Conservation (phyloP, 176 grass and related monocot species). For the Saccharum officinarum region DNA sequence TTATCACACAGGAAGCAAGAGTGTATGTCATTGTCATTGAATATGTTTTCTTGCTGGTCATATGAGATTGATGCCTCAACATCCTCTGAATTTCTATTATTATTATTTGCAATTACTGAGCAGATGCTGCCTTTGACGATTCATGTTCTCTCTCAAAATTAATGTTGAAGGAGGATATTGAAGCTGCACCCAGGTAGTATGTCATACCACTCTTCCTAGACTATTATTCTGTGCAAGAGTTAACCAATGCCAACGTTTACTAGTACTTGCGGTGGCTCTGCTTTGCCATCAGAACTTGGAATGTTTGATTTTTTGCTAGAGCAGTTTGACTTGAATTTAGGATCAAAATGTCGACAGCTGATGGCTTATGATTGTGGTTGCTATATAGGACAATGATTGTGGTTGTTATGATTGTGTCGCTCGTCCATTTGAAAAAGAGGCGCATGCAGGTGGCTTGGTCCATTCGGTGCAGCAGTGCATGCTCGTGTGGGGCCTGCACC, state of each 20-base stretch:
- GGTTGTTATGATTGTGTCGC: too few relatives aligned
- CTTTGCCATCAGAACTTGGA: background rate
- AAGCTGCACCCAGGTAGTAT: conserved; percentile 38
- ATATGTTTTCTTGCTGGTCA: background rate
- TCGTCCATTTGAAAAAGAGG: too few relatives aligned
- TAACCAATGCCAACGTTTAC: background rate
- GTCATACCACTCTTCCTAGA: background rate
- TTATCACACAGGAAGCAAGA: conserved; percentile 36
- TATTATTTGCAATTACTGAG: background rate
- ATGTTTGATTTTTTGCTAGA: background rate
- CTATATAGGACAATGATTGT: conserved; percentile 3
- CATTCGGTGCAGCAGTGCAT: too few relatives aligned
- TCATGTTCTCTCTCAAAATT: conserved; percentile 49
- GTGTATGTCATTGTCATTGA: conserved; percentile 31
- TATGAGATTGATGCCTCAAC: background rate
- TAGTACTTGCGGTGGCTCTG: background rate
- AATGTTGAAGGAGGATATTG: conserved; percentile 57
- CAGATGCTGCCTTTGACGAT: conserved; percentile 41
- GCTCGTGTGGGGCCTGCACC: too few relatives aligned
- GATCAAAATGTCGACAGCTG: background rate
- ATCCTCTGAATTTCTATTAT: conserved; percentile 7
- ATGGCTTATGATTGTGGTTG: background rate
- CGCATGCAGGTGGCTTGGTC: too few relatives aligned
- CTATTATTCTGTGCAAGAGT: background rate
- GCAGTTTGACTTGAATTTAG: background rate